A percentile compares a stretch with the other conserved stretches of the same genome.
Conservation (phyloP, 2,329 filamentous ascomycete genomes). For the Alternaria arborescens region DNA sequence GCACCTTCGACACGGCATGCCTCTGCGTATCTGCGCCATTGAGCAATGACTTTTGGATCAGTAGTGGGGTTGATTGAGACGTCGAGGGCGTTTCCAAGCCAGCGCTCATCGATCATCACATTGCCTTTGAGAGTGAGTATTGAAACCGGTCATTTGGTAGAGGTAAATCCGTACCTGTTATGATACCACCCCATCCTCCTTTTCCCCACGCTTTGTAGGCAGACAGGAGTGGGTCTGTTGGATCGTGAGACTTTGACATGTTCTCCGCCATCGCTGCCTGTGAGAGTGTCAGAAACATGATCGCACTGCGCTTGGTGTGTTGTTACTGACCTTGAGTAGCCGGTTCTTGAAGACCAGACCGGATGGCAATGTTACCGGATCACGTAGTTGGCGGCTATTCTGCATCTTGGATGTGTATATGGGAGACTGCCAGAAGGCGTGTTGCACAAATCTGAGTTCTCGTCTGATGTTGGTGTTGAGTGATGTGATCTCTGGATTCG, state of each 20-base stretch:
- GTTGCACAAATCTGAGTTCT: background rate
- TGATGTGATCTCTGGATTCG: background rate
- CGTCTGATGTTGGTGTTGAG: background rate
- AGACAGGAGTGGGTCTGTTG: slow-evolving; percentile 56
- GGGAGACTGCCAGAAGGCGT: background rate
- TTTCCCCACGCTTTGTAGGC: slow-evolving; percentile 60
- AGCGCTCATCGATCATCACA: slow-evolving; percentile 1
- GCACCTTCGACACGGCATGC: slow-evolving; percentile 66
- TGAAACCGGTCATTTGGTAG: background rate
- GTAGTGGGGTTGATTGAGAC: slow-evolving; percentile 60
- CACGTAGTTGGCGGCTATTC: slow-evolving; percentile 8
- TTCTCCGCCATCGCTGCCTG: slow-evolving; percentile 42
- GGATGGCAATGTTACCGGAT: slow-evolving; percentile 34
- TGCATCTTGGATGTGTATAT: background rate
- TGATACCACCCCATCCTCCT: slow-evolving; percentile 54
- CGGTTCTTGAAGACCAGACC: slow-evolving; percentile 48
- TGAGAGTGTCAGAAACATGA: slow-evolving; percentile 40
- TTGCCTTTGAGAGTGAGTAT: slow-evolving; percentile 11
- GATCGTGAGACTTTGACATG: slow-evolving; percentile 28
- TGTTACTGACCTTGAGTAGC: slow-evolving; percentile 55
- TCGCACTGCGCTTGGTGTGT: slow-evolving; percentile 57
- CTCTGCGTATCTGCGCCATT: slow-evolving; percentile 8
- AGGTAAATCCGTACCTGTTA: slow-evolving; percentile 51
- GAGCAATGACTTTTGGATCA: slow-evolving; percentile 58
- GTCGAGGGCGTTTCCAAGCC: background rate